These are phyloP conservation scores for Saccharomyces hybrid DNA, from an alignment of 1,139 yeast genomes.

Conservation along the genomic window DNA sequence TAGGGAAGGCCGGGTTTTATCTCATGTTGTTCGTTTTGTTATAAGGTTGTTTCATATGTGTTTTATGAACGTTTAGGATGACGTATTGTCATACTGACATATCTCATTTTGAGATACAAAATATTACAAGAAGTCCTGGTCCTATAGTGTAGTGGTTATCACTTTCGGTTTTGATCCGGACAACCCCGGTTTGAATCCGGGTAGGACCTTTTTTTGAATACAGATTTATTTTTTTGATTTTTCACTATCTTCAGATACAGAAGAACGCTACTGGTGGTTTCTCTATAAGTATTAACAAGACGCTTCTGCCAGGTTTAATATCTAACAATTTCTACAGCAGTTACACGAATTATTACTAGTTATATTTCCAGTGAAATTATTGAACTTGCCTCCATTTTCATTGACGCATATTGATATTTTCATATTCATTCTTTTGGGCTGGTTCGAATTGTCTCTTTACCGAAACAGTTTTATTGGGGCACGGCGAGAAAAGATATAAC, in stretches of 20 bases:
- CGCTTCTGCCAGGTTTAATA: background rate
- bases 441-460: background rate
- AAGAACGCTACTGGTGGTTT: background rate
- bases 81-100: too few relatives aligned
- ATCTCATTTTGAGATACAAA: too few relatives aligned
- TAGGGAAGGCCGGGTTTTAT: too few relatives aligned
- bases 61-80: too few relatives aligned
- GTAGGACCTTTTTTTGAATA: constrained; percentile 55
- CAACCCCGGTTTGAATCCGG: constrained; percentile 97
- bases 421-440: background rate
- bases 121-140: background rate
- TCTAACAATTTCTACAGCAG: background rate
- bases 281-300: background rate
- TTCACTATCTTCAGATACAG: background rate
- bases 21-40: too few relatives aligned
- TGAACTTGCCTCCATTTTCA: background rate
- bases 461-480: background rate
- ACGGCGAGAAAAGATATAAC: too few relatives aligned
- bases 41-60: too few relatives aligned
- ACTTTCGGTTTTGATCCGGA: constrained; percentile 69
- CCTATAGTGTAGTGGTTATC: constrained; percentile 59
- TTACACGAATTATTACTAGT: background rate
- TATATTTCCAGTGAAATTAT: background rate
- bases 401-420: background rate
- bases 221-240: background rate